Conservation (phyloP, 768 basidiomycete species). For the Mycena belliarum region DNA sequence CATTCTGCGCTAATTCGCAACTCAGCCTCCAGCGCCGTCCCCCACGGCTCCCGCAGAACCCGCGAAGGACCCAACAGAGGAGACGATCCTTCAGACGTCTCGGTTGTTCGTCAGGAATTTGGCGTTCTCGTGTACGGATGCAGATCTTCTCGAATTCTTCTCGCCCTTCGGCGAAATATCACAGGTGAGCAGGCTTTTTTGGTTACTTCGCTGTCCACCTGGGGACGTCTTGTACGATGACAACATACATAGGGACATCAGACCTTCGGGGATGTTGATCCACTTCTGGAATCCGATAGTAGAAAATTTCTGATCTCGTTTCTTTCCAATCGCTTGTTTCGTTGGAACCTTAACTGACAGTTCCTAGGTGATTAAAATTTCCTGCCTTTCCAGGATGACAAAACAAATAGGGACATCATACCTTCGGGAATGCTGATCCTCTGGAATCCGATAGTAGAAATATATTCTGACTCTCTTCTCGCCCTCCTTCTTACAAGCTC, state of each 20-base stretch:
- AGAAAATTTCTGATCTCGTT: conserved; percentile 45
- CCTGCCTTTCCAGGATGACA: conserved; percentile 29
- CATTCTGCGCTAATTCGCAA: not conserved
- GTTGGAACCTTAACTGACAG: no score
- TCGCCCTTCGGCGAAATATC: conserved; percentile 66
- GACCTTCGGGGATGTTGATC: conserved; percentile 63
- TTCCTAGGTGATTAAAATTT: conserved; percentile 30
- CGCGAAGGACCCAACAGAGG: conserved; percentile 39
- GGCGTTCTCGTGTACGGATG: conserved; percentile 78
- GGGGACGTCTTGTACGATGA: conserved; percentile 42
- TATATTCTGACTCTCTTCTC: conserved; percentile 28
- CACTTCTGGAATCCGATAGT: conserved; percentile 65
- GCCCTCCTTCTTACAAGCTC: not conserved
- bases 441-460: conserved; percentile 70
- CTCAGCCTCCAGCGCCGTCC: conserved; percentile 12
- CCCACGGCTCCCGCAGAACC: conserved; percentile 14
- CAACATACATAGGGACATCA: conserved; percentile 63
- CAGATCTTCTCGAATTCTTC: conserved; percentile 69
- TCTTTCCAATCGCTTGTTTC: conserved; percentile 23
- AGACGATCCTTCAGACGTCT: conserved; percentile 69
- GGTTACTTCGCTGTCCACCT: not conserved
- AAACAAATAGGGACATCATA: conserved; percentile 66
- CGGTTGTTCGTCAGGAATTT: conserved; percentile 94
- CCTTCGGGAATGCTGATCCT: conserved; percentile 61
- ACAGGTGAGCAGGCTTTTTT: conserved; percentile 60